Percentiles rank a stretch among this genome's conserved stretches.
Evolutionary conservation across 192 early-diverging fungal genomes (phyloP).

Genomic region (Jimgerdemannia lactiflua): DNA sequence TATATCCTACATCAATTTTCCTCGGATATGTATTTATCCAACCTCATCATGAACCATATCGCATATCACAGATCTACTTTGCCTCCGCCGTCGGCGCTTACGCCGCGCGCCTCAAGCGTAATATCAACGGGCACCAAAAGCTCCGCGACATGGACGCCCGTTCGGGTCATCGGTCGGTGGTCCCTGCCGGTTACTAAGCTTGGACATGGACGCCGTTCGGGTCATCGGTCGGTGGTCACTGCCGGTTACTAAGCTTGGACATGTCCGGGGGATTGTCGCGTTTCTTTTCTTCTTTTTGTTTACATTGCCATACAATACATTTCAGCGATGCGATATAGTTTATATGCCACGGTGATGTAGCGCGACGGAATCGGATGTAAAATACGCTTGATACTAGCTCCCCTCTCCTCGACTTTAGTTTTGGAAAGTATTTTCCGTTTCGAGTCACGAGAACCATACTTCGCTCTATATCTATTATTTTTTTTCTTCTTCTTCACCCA

Average conservation of each 20-base stretch:
- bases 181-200: background rate
- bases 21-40: background rate
- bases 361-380: background rate
- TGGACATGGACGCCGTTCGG: too few species aligned
- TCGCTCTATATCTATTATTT: background rate
- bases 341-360: background rate
- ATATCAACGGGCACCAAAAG: background rate
- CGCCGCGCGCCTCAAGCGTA: background rate
- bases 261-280: background rate
- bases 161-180: background rate
- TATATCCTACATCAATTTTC: too few species aligned
- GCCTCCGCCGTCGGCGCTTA: background rate
- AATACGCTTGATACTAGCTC: background rate
- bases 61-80: background rate
- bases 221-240: too few species aligned
- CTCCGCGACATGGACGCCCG: background rate
- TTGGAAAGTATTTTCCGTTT: background rate
- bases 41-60: background rate
- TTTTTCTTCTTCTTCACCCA: background rate
- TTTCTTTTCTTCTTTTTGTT: background rate
- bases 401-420: background rate
- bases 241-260: background rate
- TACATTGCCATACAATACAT: background rate
- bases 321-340: background rate
- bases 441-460: background rate